Conservation (phyloP, 192 early-diverging fungal genomes). For the Geranomyces variabilis region DNA sequence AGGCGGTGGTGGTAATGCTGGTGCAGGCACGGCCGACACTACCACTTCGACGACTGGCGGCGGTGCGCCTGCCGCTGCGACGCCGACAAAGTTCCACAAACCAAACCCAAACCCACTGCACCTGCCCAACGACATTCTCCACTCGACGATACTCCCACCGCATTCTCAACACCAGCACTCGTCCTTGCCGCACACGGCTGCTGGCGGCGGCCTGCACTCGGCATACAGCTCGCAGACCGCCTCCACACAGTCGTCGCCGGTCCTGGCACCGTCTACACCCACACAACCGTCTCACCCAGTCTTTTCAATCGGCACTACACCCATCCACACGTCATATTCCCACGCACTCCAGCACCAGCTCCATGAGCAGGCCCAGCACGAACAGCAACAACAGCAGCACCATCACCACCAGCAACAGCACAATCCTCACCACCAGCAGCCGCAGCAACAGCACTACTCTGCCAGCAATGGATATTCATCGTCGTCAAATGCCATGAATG, state of each 20-base stretch:
- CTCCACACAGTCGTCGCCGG: constrained; percentile 28
- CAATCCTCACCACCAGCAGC: not conserved
- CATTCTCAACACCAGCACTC: not conserved
- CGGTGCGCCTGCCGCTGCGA: constrained; percentile 10
- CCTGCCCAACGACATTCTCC: constrained; percentile 34
- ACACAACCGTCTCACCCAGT: not conserved
- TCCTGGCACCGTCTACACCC: constrained; percentile 20
- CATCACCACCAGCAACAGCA: constrained; percentile 12
- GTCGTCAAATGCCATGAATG: constrained; percentile 11
- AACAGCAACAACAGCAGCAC: constrained; percentile 1
- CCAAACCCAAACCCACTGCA: constrained; percentile 33
- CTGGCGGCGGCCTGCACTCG: not conserved
- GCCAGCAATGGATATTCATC: not conserved
- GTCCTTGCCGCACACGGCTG: not conserved
- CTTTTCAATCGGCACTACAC: constrained; percentile 28
- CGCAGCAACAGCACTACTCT: constrained; percentile 11
- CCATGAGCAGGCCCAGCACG: not conserved
- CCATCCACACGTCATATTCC: constrained; percentile 21
- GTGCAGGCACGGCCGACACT: too few species aligned
- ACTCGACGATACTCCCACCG: constrained; percentile 1
- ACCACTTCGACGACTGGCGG: constrained; percentile 1
- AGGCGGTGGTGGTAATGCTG: too few species aligned
- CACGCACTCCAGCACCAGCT: not conserved
- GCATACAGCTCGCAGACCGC: constrained; percentile 27
- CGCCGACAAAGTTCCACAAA: constrained; percentile 16